These are phyloP conservation scores for Solanum rostratum DNA, from an alignment of 257 asterid species.

Conservation along the genomic window DNA sequence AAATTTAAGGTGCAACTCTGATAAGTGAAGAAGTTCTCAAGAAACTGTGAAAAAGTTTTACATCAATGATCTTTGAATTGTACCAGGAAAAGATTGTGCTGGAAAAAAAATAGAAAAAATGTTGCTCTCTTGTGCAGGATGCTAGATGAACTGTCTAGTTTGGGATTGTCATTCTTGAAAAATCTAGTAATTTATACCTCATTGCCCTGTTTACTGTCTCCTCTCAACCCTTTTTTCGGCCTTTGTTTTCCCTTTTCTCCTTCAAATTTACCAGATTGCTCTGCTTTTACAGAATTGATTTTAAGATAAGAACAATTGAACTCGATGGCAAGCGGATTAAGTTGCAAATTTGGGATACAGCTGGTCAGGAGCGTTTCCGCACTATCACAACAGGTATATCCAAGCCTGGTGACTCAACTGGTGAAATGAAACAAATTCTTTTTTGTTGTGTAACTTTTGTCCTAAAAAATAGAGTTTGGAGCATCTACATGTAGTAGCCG, in stretches of 20 bases:
- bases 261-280: neutral
- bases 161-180: neutral
- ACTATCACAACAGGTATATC: slow-evolving; percentile 69
- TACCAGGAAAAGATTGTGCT: neutral
- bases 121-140: neutral
- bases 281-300: slow-evolving; percentile 48
- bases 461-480: neutral
- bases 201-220: neutral
- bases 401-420: neutral
- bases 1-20: neutral
- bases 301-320: slow-evolving; percentile 74
- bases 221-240: neutral
- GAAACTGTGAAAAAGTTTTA: neutral
- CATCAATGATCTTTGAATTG: neutral
- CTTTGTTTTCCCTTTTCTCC: neutral
- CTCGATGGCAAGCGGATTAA: slow-evolving; percentile 65
- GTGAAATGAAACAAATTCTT: neutral
- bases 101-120: neutral
- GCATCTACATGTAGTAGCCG: neutral
- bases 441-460: neutral
- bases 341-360: slow-evolving; percentile 78
- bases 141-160: neutral
- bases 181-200: neutral
- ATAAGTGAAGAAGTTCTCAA: neutral
- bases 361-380: slow-evolving; percentile 83